Conservation (phyloP, 2,329 filamentous ascomycete genomes). For the Microdochium trichocladiopsis region DNA sequence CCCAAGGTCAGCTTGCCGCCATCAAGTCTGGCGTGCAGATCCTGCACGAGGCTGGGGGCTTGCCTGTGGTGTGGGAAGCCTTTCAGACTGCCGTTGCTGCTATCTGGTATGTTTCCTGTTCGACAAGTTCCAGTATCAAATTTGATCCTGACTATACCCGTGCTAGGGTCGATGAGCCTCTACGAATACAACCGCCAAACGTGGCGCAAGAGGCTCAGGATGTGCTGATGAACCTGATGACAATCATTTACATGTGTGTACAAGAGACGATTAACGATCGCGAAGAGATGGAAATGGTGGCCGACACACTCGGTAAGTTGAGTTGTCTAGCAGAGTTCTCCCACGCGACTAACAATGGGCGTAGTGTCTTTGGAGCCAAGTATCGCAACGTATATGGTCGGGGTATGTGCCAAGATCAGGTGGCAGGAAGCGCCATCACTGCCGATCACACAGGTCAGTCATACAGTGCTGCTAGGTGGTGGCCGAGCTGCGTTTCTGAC, state of each 20-base stretch:
- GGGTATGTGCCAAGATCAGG: conserved; percentile 59
- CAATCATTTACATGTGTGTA: conserved; percentile 53
- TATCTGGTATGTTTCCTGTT: conserved; percentile 36
- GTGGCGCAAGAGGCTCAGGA: conserved; percentile 45
- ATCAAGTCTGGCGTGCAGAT: conserved; percentile 49
- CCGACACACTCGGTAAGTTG: conserved; percentile 37
- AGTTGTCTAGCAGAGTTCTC: conserved; percentile 2
- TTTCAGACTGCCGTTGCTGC: conserved; percentile 41
- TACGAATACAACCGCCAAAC: conserved; percentile 27
- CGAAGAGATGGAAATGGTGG: conserved; percentile 36
- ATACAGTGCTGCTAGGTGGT: conserved; percentile 5
- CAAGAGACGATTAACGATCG: conserved; percentile 48
- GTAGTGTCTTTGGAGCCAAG: conserved; percentile 55
- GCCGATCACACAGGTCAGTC: conserved; percentile 55
- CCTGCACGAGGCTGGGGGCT: conserved; percentile 41
- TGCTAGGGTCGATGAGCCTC: conserved; percentile 40
- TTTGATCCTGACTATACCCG: too few relatives aligned
- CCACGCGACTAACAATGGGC: conserved; percentile 12
- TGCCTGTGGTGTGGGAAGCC: conserved; percentile 43
- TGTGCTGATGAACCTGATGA: conserved; percentile 56
- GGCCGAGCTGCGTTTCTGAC: conserved; percentile 9
- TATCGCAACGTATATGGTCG: conserved; percentile 65
- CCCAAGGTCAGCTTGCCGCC: conserved; percentile 47
- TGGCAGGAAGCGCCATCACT: conserved; percentile 62
- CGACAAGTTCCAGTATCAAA: too few relatives aligned